Percentiles rank a stretch among this genome's conserved stretches.
Conservation (phyloP, 345 rosid genomes). For the Pugionium cornutum region DNA sequence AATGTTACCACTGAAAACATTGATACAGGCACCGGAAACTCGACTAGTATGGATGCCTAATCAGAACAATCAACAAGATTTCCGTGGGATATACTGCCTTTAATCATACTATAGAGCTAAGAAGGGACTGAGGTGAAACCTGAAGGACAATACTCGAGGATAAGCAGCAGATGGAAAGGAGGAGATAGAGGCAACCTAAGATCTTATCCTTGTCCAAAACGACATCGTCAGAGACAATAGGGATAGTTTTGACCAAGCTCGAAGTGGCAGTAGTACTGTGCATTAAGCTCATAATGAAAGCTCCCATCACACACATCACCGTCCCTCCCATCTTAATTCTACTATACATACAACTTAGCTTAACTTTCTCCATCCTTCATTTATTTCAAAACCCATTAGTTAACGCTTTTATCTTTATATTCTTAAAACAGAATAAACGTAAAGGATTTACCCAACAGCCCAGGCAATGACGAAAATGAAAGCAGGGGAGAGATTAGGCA, state of each 20-base stretch:
- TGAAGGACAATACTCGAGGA: slow-evolving; percentile 73
- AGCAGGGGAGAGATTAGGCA: slow-evolving; percentile 95
- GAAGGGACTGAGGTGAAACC: slow-evolving; percentile 44
- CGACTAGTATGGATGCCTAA: slow-evolving; percentile 69
- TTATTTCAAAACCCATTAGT: slow-evolving; percentile 17
- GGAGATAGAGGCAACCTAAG: slow-evolving; percentile 68
- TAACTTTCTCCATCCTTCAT: slow-evolving; percentile 80
- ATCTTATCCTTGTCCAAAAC: slow-evolving; percentile 54
- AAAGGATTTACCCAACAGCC: slow-evolving; percentile 54
- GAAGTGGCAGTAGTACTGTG: slow-evolving; percentile 51
- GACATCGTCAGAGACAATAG: slow-evolving; percentile 28
- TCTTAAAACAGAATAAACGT: not conserved
- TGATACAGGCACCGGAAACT: slow-evolving; percentile 87
- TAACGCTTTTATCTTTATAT: not conserved
- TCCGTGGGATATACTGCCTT: too few relatives aligned
- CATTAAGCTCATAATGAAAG: slow-evolving; percentile 77
- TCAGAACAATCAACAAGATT: not conserved
- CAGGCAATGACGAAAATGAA: slow-evolving; percentile 87
- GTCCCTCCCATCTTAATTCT: slow-evolving; percentile 82
- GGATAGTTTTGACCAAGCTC: slow-evolving; percentile 12
- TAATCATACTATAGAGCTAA: not conserved
- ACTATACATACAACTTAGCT: slow-evolving; percentile 63
- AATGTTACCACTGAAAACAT: slow-evolving; percentile 64
- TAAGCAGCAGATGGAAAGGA: slow-evolving; percentile 58
- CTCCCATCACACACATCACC: slow-evolving; percentile 72